Evolutionary conservation across 345 rosid genomes (phyloP).

Genomic region (Gossypium anomalum): DNA sequence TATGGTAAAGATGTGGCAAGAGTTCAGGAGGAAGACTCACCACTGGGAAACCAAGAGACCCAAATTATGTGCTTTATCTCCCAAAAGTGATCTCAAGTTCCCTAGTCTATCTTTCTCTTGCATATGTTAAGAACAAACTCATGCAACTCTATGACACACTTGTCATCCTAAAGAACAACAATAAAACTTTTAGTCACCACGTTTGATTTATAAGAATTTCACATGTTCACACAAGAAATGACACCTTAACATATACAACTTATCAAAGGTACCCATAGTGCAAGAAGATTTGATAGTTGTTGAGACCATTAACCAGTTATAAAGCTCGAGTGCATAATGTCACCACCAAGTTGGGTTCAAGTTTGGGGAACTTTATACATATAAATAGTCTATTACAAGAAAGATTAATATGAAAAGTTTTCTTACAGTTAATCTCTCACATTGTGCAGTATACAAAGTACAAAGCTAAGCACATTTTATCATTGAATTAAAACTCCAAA

Average conservation of each 20-base stretch:
- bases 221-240: not conserved
- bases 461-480: not conserved
- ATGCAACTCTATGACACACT: conserved; percentile 54
- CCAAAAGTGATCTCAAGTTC: conserved; percentile 45
- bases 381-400: not conserved
- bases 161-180: conserved; percentile 42
- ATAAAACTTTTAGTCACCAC: not conserved
- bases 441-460: not conserved
- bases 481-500: not conserved
- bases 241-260: not conserved
- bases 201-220: not conserved
- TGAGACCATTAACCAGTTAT: not conserved
- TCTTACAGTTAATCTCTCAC: not conserved
- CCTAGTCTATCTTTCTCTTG: conserved; percentile 33
- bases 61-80: conserved; percentile 43
- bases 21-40: conserved; percentile 88
- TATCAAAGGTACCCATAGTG: not conserved
- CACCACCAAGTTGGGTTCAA: not conserved
- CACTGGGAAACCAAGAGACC: conserved; percentile 82
- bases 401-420: not conserved
- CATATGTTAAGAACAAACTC: conserved; percentile 59
- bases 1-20: conserved; percentile 77
- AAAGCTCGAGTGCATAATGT: not conserved
- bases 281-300: not conserved
- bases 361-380: not conserved